phyloP scores from a whole-genome alignment of 1,284 basidiomycete species.

The Vanrija sp. region DNA sequence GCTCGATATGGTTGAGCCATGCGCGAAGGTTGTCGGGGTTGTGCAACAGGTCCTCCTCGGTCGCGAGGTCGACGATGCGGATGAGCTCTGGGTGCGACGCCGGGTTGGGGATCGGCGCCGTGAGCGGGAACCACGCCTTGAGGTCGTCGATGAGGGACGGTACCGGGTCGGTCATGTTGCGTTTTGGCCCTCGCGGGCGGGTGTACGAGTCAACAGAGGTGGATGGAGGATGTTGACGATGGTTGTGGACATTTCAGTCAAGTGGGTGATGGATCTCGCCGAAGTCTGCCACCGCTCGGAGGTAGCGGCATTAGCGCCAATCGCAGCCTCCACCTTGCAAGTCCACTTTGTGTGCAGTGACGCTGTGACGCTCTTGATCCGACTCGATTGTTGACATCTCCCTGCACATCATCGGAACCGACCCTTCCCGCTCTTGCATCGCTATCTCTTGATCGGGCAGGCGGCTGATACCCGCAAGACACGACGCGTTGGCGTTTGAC shows the following conservation, averaged over 20 bases:
- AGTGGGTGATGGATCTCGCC: too few relatives aligned
- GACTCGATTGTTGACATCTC: too few relatives aligned
- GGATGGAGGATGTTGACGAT: not conserved
- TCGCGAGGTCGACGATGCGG: constrained; percentile 68
- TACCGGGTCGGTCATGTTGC: constrained; percentile 19
- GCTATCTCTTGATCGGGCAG: too few relatives aligned
- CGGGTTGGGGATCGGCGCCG: constrained; percentile 77
- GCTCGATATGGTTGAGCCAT: constrained; percentile 84
- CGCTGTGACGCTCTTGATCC: too few relatives aligned
- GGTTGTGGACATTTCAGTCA: not conserved
- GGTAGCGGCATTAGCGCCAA: too few relatives aligned
- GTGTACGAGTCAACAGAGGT: not conserved
- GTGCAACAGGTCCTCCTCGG: constrained; percentile 92
- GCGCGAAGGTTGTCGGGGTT: constrained; percentile 86
- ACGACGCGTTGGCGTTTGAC: too few relatives aligned
- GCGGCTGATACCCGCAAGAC: too few relatives aligned
- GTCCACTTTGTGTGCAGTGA: too few relatives aligned
- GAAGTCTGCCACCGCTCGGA: not conserved
- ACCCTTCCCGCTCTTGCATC: too few relatives aligned
- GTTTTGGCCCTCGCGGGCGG: not conserved
- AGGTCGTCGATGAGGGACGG: constrained; percentile 37
- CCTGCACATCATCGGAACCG: too few relatives aligned
- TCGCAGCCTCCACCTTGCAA: too few relatives aligned
- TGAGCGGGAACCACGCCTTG: constrained; percentile 65
- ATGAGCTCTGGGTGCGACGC: constrained; percentile 71